Conservation (phyloP, 2,329 filamentous ascomycete genomes). For the Polychaeton citri region DNA sequence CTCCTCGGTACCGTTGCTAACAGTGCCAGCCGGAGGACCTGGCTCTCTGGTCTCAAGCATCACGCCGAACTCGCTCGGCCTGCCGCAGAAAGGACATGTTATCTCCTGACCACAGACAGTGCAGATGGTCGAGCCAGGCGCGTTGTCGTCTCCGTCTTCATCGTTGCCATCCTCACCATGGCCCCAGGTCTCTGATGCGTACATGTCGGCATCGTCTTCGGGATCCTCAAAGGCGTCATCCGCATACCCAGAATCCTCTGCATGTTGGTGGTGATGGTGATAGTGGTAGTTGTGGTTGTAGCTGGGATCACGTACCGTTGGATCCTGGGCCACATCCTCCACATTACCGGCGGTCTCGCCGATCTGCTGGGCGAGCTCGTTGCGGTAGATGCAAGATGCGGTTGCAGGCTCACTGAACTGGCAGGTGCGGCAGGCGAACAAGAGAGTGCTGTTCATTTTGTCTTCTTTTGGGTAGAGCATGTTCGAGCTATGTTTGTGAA, state of each 20-base stretch:
- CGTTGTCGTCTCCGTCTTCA: conserved; percentile 2
- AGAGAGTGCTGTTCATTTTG: conserved; percentile 64
- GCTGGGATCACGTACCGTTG: conserved; percentile 90
- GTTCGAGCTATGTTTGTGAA: conserved; percentile 53
- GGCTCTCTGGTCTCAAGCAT: conserved; percentile 30
- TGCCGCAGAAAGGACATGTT: conserved; percentile 39
- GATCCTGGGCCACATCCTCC: conserved; percentile 92
- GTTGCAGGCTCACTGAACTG: conserved; percentile 70
- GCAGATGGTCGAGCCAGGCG: conserved; percentile 35
- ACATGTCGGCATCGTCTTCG: conserved; percentile 2
- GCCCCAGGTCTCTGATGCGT: conserved; percentile 6
- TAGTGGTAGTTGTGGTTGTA: conserved; percentile 1
- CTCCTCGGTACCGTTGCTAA: conserved; percentile 19
- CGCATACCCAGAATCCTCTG: conserved; percentile 9
- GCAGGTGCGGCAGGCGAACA: conserved; percentile 94
- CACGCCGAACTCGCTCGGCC: conserved; percentile 29
- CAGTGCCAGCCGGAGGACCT: conserved; percentile 4
- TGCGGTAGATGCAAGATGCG: conserved; percentile 88
- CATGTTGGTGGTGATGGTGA: conserved; percentile 6
- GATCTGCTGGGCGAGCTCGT: conserved; percentile 78
- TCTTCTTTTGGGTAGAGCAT: conserved; percentile 97
- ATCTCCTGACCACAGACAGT: conserved; percentile 46
- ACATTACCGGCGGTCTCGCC: conserved; percentile 95
- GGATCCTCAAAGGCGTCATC: background rate
- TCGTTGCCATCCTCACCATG: conserved; percentile 13